Evolutionary conservation across 108 stramenopile genomes (phyloP).

Genomic region (Stephanodiscus minutulus): DNA sequence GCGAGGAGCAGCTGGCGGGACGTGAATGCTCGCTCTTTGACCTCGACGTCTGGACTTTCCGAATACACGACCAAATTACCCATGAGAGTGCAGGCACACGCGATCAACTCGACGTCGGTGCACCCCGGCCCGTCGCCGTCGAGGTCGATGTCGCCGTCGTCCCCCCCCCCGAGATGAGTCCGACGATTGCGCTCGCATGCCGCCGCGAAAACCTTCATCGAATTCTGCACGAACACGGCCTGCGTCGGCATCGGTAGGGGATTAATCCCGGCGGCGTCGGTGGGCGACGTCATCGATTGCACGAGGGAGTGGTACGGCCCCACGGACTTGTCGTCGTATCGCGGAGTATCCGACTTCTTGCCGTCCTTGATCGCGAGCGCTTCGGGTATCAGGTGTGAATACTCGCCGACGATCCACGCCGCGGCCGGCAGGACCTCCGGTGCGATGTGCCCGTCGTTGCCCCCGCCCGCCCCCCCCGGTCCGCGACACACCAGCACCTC

Average conservation of each 20-base stretch:
- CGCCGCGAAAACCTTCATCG: slow-evolving; percentile 87
- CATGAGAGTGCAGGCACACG: slow-evolving; percentile 55
- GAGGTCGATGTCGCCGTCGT: slow-evolving; percentile 15
- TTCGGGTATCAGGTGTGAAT: slow-evolving; percentile 75
- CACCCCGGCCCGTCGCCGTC: slow-evolving; percentile 18
- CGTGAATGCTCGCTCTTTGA: slow-evolving; percentile 90
- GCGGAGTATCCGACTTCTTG: slow-evolving; percentile 47
- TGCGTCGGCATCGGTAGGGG: slow-evolving; percentile 65
- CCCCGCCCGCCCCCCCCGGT: slow-evolving; percentile 38
- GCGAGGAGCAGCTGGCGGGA: slow-evolving; percentile 66
- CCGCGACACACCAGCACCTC: slow-evolving; percentile 61
- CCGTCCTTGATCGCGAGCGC: slow-evolving; percentile 56
- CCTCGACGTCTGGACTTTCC: slow-evolving; percentile 80
- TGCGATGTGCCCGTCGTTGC: slow-evolving; percentile 50
- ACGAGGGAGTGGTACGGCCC: slow-evolving; percentile 65
- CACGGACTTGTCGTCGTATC: slow-evolving; percentile 54
- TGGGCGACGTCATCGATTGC: slow-evolving; percentile 69
- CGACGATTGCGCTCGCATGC: slow-evolving; percentile 56
- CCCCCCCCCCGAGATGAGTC: slow-evolving; percentile 22
- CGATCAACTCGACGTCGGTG: slow-evolving; percentile 60
- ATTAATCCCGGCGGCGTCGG: slow-evolving; percentile 48
- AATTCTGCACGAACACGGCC: slow-evolving; percentile 88
- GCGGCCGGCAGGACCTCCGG: slow-evolving; percentile 87
- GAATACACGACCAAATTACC: slow-evolving; percentile 58
- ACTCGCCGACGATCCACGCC: slow-evolving; percentile 98